Evolutionary conservation across 2,329 filamentous ascomycete genomes (phyloP).

Genomic region (Karstenula rhodostoma): DNA sequence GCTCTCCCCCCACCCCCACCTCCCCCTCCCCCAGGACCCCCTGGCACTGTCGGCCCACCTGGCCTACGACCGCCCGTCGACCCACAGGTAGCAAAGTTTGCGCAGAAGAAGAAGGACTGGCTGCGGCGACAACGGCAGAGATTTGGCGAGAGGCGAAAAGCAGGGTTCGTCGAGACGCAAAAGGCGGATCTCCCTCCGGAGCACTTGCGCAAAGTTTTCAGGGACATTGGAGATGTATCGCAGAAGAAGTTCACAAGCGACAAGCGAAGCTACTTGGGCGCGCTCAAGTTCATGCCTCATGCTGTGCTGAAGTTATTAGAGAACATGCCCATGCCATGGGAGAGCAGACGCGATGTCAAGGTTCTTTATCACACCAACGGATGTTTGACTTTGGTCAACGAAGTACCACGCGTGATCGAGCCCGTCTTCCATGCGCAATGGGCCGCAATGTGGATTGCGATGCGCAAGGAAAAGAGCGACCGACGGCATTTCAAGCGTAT

Average conservation of each 20-base stretch:
- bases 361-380: constrained; percentile 98
- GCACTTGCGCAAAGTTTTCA: constrained; percentile 97
- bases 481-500: constrained; percentile 96
- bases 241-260: constrained; percentile 99
- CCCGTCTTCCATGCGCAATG: constrained; percentile 98
- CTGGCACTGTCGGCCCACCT: constrained; percentile 63
- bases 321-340: constrained; percentile 99
- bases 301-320: constrained; percentile 95
- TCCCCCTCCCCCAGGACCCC: constrained; percentile 59
- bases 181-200: constrained; percentile 99
- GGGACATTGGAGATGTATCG: constrained; percentile 97
- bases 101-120: constrained; percentile 99
- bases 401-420: constrained; percentile 94
- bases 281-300: constrained; percentile 99
- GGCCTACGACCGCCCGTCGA: constrained; percentile 78
- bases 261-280: constrained; percentile 96
- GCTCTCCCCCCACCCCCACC: constrained; percentile 71
- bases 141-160: constrained; percentile 96
- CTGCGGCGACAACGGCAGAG: constrained; percentile 87
- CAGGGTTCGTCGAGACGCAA: constrained; percentile 95
- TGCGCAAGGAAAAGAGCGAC: constrained; percentile 98
- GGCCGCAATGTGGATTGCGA: constrained; percentile 99
- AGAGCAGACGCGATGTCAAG: constrained; percentile 94
- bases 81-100: constrained; percentile 89
- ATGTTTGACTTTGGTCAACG: constrained; percentile 95